A percentile compares a stretch with the other conserved stretches of the same genome.
Conservation (phyloP, 148 eudicot genomes). For the Fagopyrum esculentum region DNA sequence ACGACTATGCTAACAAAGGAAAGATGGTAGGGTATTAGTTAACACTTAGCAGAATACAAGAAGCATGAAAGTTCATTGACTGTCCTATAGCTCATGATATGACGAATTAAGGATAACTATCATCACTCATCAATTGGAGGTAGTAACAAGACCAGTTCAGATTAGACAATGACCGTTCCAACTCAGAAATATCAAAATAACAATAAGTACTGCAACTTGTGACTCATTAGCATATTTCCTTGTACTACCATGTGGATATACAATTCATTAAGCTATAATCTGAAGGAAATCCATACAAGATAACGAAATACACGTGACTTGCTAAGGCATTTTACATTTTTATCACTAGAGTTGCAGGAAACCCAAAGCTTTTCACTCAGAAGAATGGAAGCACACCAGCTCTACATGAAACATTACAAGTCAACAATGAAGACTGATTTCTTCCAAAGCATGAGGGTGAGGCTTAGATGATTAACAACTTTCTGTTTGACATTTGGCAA, state of each 20-base stretch:
- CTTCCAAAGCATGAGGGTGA: neutral
- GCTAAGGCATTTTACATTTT: neutral
- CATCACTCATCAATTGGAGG: neutral
- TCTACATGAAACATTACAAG: neutral
- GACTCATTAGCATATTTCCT: neutral
- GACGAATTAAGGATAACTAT: neutral
- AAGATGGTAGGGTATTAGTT: neutral
- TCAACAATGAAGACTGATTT: neutral
- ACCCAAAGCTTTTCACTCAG: neutral
- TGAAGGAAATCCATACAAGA: neutral
- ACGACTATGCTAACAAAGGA: constrained; percentile 62
- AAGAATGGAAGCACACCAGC: neutral
- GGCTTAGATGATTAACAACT: neutral
- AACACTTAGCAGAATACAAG: neutral
- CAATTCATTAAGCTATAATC: neutral
- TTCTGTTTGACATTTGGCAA: neutral
- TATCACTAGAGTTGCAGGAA: neutral
- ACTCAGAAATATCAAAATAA: neutral
- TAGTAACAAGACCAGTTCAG: neutral
- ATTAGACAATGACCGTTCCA: neutral
- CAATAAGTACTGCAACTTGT: neutral
- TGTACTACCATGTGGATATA: neutral
- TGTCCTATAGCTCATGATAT: neutral
- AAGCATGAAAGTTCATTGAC: neutral
- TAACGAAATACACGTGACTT: neutral